Evolutionary conservation across 1,284 basidiomycete species (phyloP).

Genomic region (Sphaerobolus stellatus): DNA sequence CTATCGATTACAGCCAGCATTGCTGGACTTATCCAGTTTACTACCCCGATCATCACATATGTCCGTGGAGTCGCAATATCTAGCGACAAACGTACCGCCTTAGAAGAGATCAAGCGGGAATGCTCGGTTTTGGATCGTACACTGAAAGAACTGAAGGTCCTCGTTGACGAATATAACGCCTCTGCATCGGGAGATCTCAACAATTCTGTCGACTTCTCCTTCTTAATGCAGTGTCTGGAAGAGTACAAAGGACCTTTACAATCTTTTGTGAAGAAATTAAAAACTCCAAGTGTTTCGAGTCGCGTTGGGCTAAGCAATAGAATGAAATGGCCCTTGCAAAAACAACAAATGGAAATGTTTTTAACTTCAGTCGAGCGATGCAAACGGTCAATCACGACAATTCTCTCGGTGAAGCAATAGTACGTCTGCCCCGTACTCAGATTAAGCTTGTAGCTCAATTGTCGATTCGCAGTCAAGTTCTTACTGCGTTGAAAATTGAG

Average conservation of each 20-base stretch:
- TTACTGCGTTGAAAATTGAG: background rate
- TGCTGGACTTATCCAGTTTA: background rate
- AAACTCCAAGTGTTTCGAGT: background rate
- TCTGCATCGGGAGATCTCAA: background rate
- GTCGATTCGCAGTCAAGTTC: background rate
- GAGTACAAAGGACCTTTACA: background rate
- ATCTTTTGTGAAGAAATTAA: background rate
- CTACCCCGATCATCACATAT: background rate
- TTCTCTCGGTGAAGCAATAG: background rate
- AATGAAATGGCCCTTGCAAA: background rate
- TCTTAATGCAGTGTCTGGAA: background rate
- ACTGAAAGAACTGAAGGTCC: background rate
- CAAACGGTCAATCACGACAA: background rate
- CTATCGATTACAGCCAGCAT: background rate
- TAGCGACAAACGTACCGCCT: background rate
- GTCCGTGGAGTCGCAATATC: background rate
- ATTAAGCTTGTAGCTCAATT: background rate
- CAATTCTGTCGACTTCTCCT: background rate
- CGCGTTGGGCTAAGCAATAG: background rate
- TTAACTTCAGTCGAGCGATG: background rate
- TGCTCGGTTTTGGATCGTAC: background rate
- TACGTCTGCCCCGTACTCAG: background rate
- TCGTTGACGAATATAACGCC: background rate
- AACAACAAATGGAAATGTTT: background rate
- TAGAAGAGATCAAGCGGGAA: background rate